Evolutionary conservation across 176 grass and related monocot genomes (phyloP).

Genomic region (Avena atlantica): DNA sequence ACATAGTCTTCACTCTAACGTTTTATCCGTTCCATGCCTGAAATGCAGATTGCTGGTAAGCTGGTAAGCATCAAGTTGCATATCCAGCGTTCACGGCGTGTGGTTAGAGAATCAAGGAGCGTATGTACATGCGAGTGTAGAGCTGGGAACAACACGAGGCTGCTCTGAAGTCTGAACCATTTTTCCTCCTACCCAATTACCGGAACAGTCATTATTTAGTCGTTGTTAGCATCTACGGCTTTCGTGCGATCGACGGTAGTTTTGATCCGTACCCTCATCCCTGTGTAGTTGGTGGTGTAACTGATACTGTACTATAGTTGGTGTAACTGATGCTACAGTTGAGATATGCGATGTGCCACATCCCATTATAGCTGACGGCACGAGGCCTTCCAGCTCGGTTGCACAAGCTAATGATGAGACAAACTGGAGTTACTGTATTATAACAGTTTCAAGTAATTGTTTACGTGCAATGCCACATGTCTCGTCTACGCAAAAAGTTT

Average conservation of each 20-base stretch:
- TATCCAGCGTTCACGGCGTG: constrained; percentile 62
- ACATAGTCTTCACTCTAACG: not conserved
- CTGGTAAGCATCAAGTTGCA: constrained; percentile 87
- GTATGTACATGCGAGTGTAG: constrained; percentile 74
- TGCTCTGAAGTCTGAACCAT: constrained; percentile 36
- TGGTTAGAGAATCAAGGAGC: constrained; percentile 76
- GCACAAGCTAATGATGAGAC: not conserved
- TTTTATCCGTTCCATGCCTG: not conserved
- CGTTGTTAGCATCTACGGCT: not conserved
- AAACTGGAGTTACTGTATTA: not conserved
- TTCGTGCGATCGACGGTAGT: not conserved
- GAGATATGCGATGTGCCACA: not conserved
- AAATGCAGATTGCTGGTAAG: constrained; percentile 88
- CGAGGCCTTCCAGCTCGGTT: not conserved
- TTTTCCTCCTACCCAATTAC: not conserved
- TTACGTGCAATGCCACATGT: not conserved
- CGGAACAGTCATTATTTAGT: not conserved
- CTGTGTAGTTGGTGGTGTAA: not conserved
- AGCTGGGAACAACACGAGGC: constrained; percentile 58
- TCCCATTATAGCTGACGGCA: not conserved
- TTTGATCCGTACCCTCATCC: not conserved
- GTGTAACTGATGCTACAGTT: not conserved
- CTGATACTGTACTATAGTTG: not conserved
- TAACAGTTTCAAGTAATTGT: not conserved
- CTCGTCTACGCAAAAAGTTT: not conserved